These are phyloP conservation scores for Cornus florida DNA, from an alignment of 148 eudicot species.

Conservation along the genomic window DNA sequence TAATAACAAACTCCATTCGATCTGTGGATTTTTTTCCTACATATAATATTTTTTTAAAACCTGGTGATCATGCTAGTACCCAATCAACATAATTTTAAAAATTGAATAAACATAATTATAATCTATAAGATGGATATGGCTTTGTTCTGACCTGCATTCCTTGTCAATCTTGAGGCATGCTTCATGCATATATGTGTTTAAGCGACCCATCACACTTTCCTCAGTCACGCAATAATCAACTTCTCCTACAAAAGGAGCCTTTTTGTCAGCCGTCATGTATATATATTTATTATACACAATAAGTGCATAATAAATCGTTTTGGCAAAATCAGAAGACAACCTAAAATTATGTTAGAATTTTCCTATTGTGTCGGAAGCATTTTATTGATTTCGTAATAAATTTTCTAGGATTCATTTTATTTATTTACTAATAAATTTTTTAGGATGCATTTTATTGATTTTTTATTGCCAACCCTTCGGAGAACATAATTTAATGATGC, in stretches of 20 bases:
- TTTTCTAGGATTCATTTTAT: too few relatives aligned
- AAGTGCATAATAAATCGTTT: background rate
- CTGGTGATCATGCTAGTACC: background rate
- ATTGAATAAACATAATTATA: background rate
- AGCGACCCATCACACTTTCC: constrained; percentile 73
- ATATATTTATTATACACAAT: too few relatives aligned
- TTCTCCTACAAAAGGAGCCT: constrained; percentile 34
- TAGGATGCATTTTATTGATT: background rate
- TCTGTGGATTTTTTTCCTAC: background rate
- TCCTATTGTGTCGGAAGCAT: background rate
- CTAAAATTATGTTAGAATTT: background rate
- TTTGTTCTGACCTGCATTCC: constrained; percentile 55
- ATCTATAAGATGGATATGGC: background rate
- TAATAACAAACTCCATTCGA: background rate
- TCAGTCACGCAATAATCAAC: constrained; percentile 58
- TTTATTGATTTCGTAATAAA: too few relatives aligned
- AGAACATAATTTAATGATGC: background rate
- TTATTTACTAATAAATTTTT: too few relatives aligned
- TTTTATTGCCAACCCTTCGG: too few relatives aligned
- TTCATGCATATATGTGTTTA: constrained; percentile 82
- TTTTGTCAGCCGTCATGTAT: too few relatives aligned
- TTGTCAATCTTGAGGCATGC: constrained; percentile 66
- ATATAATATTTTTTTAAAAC: too few relatives aligned
- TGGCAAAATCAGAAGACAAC: background rate
- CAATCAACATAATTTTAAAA: too few relatives aligned